These are phyloP conservation scores for Phytopythium ostracodes DNA, from an alignment of 352 stramenopile species.

Conservation along the genomic window DNA sequence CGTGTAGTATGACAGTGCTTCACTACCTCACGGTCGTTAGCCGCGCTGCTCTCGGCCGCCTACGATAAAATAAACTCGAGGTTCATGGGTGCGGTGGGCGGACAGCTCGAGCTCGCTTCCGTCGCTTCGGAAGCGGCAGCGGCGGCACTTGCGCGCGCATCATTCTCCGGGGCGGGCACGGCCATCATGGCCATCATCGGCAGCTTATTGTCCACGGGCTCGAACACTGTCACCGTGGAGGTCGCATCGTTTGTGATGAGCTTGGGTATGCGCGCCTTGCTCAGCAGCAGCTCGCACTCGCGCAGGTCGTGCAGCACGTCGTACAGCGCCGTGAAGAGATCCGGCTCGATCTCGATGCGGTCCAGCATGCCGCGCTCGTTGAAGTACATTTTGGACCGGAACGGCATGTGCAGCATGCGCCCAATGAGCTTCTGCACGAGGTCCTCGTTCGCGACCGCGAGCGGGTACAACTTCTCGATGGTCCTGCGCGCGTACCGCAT, in stretches of 20 bases:
- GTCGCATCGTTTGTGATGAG: neutral
- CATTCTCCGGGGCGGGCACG: neutral
- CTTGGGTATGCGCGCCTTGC: slow-evolving; percentile 8
- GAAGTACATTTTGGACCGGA: slow-evolving; percentile 41
- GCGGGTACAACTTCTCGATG: slow-evolving; percentile 44
- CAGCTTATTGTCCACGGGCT: neutral
- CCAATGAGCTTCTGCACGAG: slow-evolving; percentile 45
- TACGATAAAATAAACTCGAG: slow-evolving; percentile 10
- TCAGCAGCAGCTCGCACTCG: slow-evolving; percentile 37
- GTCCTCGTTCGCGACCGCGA: slow-evolving; percentile 25
- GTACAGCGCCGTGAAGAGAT: slow-evolving; percentile 35
- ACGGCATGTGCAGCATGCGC: slow-evolving; percentile 34
- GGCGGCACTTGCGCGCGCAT: neutral
- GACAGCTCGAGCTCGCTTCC: neutral
- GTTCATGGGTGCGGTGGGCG: neutral
- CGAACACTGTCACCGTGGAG: neutral
- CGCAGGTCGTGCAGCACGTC: slow-evolving; percentile 28
- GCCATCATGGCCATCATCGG: neutral
- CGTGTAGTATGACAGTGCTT: neutral
- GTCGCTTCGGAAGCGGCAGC: neutral
- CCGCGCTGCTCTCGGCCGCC: neutral
- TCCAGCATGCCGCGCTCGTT: slow-evolving; percentile 27
- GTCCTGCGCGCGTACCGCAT: slow-evolving; percentile 40
- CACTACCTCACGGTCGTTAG: neutral
- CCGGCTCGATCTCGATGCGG: slow-evolving; percentile 30